phyloP scores from a whole-genome alignment of 1,139 yeast genomes.

The Maudiozyma humilis region DNA sequence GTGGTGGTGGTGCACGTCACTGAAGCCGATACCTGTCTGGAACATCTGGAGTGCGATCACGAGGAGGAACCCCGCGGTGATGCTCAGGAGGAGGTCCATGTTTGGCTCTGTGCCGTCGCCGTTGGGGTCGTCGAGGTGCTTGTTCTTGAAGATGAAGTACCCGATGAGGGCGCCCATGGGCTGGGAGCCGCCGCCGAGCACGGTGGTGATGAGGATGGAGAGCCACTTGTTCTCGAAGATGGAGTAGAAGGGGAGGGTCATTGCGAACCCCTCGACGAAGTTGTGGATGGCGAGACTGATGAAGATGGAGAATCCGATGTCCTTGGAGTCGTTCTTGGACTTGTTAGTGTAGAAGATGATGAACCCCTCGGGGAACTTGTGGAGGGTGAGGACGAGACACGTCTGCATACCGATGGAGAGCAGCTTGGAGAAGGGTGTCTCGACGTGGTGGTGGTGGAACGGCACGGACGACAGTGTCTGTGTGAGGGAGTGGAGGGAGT shows the following conservation, averaged over 20 bases:
- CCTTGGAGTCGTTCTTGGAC: constrained; percentile 34
- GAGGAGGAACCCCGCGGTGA: constrained; percentile 77
- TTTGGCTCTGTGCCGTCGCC: constrained; percentile 11
- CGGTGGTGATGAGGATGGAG: constrained; percentile 57
- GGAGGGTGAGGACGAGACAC: constrained; percentile 76
- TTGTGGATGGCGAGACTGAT: constrained; percentile 81
- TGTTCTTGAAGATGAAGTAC: constrained; percentile 42
- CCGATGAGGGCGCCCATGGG: constrained; percentile 85
- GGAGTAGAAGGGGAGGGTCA: constrained; percentile 82
- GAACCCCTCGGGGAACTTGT: constrained; percentile 92
- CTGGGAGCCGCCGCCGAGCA: constrained; percentile 77
- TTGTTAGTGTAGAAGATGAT: constrained; percentile 46
- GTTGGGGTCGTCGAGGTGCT: constrained; percentile 15
- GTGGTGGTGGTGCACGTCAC: constrained; percentile 32
- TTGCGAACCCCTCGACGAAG: constrained; percentile 90
- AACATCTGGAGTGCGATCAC: constrained; percentile 82
- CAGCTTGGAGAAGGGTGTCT: constrained; percentile 67
- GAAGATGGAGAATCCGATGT: constrained; percentile 77
- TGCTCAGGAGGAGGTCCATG: constrained; percentile 43
- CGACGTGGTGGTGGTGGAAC: constrained; percentile 71
- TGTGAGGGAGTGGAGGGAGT: neutral
- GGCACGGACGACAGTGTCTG: neutral
- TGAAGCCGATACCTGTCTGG: constrained; percentile 34
- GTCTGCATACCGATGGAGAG: constrained; percentile 86
- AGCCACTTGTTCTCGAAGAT: constrained; percentile 54